Evolutionary conservation across 352 stramenopile species (phyloP), one percentile per base, ranked within the genome.

Genomic region (Phytophthora lateralis): DNA sequence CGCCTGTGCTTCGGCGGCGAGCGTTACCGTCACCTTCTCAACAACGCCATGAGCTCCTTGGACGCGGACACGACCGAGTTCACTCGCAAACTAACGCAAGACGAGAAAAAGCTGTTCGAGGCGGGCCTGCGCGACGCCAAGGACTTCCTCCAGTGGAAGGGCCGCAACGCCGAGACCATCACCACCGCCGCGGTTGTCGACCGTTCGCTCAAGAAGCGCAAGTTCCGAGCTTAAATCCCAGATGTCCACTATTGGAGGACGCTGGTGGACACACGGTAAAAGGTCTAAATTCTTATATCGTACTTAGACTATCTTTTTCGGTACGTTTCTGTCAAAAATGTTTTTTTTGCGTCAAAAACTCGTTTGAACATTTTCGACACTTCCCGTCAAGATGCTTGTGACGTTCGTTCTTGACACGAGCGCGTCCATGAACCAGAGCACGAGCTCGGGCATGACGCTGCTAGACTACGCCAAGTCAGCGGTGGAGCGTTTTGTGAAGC

Each of bases 331-430:
- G 26, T 30, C 26, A 30, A 30, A 30, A 30, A 6, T 30, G 6
- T 4, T 30, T 30, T 2, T 29, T 9, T 30, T 30, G 21, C 1
- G 26, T 30, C 26, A 30, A 30, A 30, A 30, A 30, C 4, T 30
- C 26, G 6, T 2, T 30, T 30, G 2, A 1, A 4, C 6, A 30
- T 30, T 30, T 30, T 30, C 26, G 26, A 30, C 26, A 30, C 26
- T 30, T 30, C 26, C 4, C 4, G 6, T 8, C 26, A 61, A 29
- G 29, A 96, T 96, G 88, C 72, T 96, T 17, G 85, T 96, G 72
- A 93, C 85, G 67, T 96, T 96, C 70, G 86, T 96, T 67, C 80
- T 96, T 63, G 88, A 96, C 75, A 96, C 88, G 71, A 91, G 79
- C 57, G 88, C 85, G 78, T 96, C 88, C 44, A 96, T 96, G 88